Evolutionary conservation across 2,329 filamentous ascomycete genomes (phyloP), one percentile per base, ranked within the genome.

Genomic region (Hypoxylon sp.): DNA sequence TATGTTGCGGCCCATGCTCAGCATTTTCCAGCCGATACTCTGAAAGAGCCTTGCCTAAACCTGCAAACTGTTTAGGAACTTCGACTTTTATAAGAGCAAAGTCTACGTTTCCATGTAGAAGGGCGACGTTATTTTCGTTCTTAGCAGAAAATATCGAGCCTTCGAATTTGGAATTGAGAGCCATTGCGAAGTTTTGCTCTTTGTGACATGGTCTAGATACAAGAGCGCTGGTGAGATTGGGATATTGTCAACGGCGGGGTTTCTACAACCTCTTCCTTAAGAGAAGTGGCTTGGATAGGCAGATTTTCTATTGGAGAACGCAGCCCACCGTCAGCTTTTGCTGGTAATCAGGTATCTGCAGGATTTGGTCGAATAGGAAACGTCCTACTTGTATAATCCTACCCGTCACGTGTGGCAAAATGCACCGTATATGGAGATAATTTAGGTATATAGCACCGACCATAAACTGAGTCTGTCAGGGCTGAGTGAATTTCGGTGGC

Each of bases 1-100:
- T 69, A 54, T 83, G 81, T 2, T 33, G 31, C 3, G 33, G 6
- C 0, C 60, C 65, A 37, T 55, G n/a, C 19, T 67, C 65, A 1
- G 65, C 65, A 11, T 17, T 31, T 5, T 26, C 33, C 10, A 26
- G 17, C 24, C 54, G 19, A 31, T 13, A 8, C 10, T 26, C 3
- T 13, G 59, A 55, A 2, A 63, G 17, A 8, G 22, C 53, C 9
- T 26, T 19, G 13, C 65, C 54, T 26, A 63, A 19, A 2, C 33
- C 54, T 3, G 46, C 14, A 13, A 50, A 67, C 17, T 67, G 48
- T 5, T 31, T 19, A 19, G 63, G 65, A 5, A 48, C 54, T 1
- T 63, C 59, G 22, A 42, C 19, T 26, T 63, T 67, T 8, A 42
- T 19, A 3, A 67, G 8, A 8, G 65, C 19, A 24, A 67, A 64